Percentiles rank a stretch among this genome's conserved stretches.
Evolutionary conservation across 345 rosid species (phyloP).

Genomic region (Melastoma malabathricum): DNA sequence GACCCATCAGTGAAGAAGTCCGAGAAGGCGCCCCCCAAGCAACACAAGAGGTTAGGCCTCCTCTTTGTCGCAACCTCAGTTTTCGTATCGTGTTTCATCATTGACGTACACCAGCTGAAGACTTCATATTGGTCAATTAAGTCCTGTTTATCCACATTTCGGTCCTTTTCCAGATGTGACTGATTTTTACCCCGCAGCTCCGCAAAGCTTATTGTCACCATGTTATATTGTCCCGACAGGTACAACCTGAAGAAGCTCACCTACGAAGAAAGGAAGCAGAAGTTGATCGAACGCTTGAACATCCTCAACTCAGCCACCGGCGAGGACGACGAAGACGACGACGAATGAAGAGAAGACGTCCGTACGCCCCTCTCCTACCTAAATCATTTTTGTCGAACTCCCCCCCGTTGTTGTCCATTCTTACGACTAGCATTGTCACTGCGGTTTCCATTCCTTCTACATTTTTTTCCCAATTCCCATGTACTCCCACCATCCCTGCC

Average conservation of each 20-base stretch:
- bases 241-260: conserved; percentile 69
- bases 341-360: conserved; percentile 17
- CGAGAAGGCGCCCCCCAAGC: conserved; percentile 35
- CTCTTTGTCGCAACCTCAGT: background rate
- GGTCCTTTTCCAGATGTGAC: too few relatives aligned
- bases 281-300: conserved; percentile 53
- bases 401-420: too few relatives aligned
- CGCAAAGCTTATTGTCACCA: background rate
- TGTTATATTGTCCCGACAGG: conserved; percentile 19
- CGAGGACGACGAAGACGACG: conserved; percentile 36
- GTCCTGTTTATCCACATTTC: too few relatives aligned
- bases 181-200: background rate
- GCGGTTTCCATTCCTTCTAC: too few relatives aligned
- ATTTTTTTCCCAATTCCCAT: too few relatives aligned
- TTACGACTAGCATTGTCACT: too few relatives aligned
- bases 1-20: conserved; percentile 42
- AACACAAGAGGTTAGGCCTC: conserved; percentile 41
- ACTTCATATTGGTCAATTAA: too few relatives aligned
- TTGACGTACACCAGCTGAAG: too few relatives aligned
- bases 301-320: conserved; percentile 42
- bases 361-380: too few relatives aligned
- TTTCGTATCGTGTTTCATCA: background rate
- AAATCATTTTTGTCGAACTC: too few relatives aligned
- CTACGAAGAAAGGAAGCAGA: conserved; percentile 59
- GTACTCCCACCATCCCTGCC: too few relatives aligned